A percentile compares a stretch with the other conserved stretches of the same genome.
phyloP scores from a whole-genome alignment of 257 asterid species.

The Solanum chilense region DNA sequence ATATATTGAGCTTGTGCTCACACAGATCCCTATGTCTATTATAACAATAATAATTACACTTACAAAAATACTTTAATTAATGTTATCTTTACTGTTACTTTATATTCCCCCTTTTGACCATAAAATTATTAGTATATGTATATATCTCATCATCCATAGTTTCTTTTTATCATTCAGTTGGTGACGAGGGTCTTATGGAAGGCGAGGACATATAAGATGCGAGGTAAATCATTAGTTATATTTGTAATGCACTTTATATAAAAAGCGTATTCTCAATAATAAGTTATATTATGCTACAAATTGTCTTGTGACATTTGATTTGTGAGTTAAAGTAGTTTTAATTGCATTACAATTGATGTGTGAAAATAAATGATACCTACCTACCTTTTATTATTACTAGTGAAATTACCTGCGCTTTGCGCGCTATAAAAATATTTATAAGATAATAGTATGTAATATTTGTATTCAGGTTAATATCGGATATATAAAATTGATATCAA shows the following conservation, averaged over 20 bases:
- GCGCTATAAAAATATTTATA: too few relatives aligned
- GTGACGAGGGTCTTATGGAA: neutral
- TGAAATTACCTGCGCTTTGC: too few relatives aligned
- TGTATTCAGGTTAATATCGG: too few relatives aligned
- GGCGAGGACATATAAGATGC: neutral
- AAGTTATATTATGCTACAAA: neutral
- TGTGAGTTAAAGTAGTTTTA: neutral
- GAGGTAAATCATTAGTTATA: neutral
- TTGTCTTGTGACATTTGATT: neutral
- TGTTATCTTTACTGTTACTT: neutral
- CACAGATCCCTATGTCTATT: neutral
- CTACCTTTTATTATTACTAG: neutral
- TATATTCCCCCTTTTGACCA: neutral
- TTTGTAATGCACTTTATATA: too few relatives aligned
- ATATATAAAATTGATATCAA: too few relatives aligned
- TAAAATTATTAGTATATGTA: neutral
- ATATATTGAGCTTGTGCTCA: neutral
- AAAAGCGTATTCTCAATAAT: neutral
- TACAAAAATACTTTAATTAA: too few relatives aligned
- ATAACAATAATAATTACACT: too few relatives aligned
- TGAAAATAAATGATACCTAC: neutral
- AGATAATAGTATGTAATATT: too few relatives aligned
- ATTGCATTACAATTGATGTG: neutral
- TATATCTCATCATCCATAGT: neutral
- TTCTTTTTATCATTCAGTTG: neutral